A percentile compares a stretch with the other conserved stretches of the same genome.
phyloP scores from a whole-genome alignment of 2,329 filamentous ascomycete species.

The Cladosporium sp. region DNA sequence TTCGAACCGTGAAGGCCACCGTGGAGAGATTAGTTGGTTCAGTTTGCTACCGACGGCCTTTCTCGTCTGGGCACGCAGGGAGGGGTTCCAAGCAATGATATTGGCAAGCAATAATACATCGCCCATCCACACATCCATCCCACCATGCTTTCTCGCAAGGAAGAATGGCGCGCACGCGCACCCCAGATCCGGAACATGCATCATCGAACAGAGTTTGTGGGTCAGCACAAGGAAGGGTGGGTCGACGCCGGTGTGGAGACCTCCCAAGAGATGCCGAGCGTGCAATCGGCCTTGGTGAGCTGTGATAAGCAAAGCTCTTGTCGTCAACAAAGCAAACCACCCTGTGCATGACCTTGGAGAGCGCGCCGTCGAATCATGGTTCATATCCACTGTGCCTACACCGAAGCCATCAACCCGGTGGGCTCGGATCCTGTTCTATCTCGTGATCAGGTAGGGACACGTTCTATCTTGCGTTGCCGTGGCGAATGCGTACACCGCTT shows the following conservation, averaged over 20 bases:
- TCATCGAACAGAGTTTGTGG: conserved; percentile 13
- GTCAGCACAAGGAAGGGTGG: background rate
- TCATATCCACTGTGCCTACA: conserved; percentile 44
- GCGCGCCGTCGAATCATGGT: conserved; percentile 35
- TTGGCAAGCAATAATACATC: background rate
- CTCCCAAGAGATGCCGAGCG: conserved; percentile 5
- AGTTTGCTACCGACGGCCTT: background rate
- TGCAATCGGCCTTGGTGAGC: conserved; percentile 10
- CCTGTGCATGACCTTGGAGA: background rate
- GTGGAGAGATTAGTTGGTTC: background rate
- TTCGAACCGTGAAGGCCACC: background rate
- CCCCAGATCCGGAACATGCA: background rate
- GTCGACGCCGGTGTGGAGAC: background rate
- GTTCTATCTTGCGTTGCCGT: background rate
- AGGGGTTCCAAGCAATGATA: conserved; percentile 1
- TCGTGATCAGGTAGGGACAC: conserved; percentile 10
- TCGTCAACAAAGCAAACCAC: conserved; percentile 19
- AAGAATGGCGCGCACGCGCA: background rate
- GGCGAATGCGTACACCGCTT: background rate
- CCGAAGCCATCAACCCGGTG: conserved; percentile 47
- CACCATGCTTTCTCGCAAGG: conserved; percentile 3
- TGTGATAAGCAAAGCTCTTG: conserved; percentile 20
- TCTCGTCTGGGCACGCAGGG: conserved; percentile 1
- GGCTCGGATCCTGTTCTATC: conserved; percentile 40
- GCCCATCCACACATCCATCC: background rate